phyloP scores from a whole-genome alignment of 805 yeast genomes.

The Sugiyamaella boreocaroliniensis region DNA sequence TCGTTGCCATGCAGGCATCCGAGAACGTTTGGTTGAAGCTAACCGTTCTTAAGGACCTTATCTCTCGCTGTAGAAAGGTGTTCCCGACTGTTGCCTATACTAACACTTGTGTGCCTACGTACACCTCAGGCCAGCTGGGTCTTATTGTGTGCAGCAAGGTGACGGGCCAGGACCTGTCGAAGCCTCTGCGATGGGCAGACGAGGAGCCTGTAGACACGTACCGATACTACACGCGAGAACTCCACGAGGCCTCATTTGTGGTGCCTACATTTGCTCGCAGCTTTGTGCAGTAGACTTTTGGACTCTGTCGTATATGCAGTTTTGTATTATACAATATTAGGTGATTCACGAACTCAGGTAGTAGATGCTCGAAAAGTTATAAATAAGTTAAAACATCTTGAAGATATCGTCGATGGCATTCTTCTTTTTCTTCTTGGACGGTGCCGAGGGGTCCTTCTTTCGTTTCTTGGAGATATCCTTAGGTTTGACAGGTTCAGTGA shows the following conservation, averaged over 20 bases:
- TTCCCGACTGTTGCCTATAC: constrained; percentile 90
- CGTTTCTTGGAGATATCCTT: neutral
- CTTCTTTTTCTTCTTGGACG: constrained; percentile 39
- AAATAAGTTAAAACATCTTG: constrained; percentile 35
- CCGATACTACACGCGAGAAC: constrained; percentile 73
- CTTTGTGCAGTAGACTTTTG: constrained; percentile 30
- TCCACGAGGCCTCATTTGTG: constrained; percentile 84
- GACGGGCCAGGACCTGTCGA: constrained; percentile 49
- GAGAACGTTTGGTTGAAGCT: constrained; percentile 92
- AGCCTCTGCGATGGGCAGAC: constrained; percentile 60
- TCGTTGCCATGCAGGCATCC: constrained; percentile 74
- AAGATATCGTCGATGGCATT: constrained; percentile 72
- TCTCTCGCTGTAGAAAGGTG: constrained; percentile 70
- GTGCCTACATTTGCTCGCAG: constrained; percentile 85
- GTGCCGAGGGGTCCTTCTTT: neutral
- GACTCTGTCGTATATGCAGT: neutral
- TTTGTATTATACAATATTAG: no score
- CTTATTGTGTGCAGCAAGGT: constrained; percentile 92
- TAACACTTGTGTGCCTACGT: constrained; percentile 88
- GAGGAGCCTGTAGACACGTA: constrained; percentile 57
- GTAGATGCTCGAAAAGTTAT: neutral
- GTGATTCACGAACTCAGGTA: neutral
- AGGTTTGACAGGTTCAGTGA: neutral
- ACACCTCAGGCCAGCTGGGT: constrained; percentile 98
- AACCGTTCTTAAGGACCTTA: constrained; percentile 70